Evolutionary conservation across 192 early-diverging fungal species (phyloP).

Genomic region (Blastocladiella britannica): DNA sequence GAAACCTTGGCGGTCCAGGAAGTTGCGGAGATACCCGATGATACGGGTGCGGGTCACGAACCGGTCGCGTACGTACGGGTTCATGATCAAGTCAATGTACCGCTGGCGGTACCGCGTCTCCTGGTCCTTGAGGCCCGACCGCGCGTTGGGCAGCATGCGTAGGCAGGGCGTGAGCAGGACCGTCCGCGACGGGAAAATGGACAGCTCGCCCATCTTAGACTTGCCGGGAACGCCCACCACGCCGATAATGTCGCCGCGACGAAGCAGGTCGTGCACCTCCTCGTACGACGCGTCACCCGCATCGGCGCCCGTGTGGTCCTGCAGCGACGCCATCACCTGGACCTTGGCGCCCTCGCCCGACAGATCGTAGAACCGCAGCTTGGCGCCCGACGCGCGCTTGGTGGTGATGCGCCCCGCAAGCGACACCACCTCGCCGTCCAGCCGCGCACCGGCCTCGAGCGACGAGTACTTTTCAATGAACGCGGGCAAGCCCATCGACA

Average conservation of each 20-base stretch:
- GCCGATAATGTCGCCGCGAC: conserved; percentile 92
- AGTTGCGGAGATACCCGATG: conserved; percentile 85
- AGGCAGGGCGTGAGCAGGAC: conserved; percentile 81
- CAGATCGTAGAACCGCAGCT: conserved; percentile 89
- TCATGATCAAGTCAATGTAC: conserved; percentile 98
- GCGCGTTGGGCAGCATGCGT: conserved; percentile 81
- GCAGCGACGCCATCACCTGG: conserved; percentile 73
- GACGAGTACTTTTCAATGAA: conserved; percentile 66
- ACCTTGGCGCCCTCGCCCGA: conserved; percentile 83
- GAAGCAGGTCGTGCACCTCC: conserved; percentile 57
- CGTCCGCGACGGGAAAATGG: conserved; percentile 76
- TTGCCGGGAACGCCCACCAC: conserved; percentile 75
- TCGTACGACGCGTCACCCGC: conserved; percentile 26
- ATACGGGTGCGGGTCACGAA: conserved; percentile 81
- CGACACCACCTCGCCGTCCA: conserved; percentile 41
- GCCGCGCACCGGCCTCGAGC: conserved; percentile 45
- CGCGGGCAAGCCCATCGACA: conserved; percentile 55
- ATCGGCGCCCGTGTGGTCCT: conserved; percentile 40
- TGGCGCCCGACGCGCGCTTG: conserved; percentile 71
- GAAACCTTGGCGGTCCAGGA: conserved; percentile 86
- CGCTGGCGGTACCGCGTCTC: conserved; percentile 93
- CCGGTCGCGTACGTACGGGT: conserved; percentile 81
- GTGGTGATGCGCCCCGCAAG: conserved; percentile 92
- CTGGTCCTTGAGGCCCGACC: conserved; percentile 93
- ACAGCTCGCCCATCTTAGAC: conserved; percentile 83